Base-by-base conservation (phyloP, 495 filamentous ascomycete genomes). In the Tuber melanosporum region DNA sequence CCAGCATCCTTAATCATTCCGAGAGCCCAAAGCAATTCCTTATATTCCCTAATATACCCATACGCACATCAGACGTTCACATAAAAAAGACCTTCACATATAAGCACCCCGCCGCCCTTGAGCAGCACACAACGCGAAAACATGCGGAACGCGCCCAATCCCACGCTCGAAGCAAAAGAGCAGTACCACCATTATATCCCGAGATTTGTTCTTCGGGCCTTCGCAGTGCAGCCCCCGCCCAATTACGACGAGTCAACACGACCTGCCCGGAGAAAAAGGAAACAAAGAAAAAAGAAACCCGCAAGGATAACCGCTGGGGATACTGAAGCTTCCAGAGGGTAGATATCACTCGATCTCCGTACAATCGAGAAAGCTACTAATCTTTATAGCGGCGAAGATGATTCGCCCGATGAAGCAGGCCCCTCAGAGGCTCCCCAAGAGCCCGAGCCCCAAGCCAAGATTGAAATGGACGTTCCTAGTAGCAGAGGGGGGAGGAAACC, bases 121-220 rank as follows among this genome's bases (percentile, higher is more conserved):
- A 26, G 14, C 5, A 66, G 57, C 26, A 66, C 19, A 9, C 57
- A 66, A 36, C 4, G 14, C 57, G 12, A 66, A 19, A 66, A 17
- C 26, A 32, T 36, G 49, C 49, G 49, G 57, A 66, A 0, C 57
- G n/a, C n/a, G 57, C 57, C 57, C 57, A 66, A 66, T 66, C 57
- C 57, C 57, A 66, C 15, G 57, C 26, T 66, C 57, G 57, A 66
- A 66, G 57, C 12, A 66, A 66, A 66, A 66, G 57, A 66, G 57
- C 83, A 85, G 49, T 85, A 86, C 77, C 85, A 86, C n/a, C 85
- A 86, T 75, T 85, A 84, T 74, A 81, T 86, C 71, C 85, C 85
- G 5, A 83, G 80, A 26, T 86, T 85, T 71, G 80, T 86, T 71
- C 84, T 86, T 17, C 72, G 79, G 14, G 82, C 84, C 41, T 86